These are phyloP conservation scores for Neurospora tetraspora DNA, from an alignment of 495 filamentous ascomycete genomes.

Conservation along the genomic window DNA sequence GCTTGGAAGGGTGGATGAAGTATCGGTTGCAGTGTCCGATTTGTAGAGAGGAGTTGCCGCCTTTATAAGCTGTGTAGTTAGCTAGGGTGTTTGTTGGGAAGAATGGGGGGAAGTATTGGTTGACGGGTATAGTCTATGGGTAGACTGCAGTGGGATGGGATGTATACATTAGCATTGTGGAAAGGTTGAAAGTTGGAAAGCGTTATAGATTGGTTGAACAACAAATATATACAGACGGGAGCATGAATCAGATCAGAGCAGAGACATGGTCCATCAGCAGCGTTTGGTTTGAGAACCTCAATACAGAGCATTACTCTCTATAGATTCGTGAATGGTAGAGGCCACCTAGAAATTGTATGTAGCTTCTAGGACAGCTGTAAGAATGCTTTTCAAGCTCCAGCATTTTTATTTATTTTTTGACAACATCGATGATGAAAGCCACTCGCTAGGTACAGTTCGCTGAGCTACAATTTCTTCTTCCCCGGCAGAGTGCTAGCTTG, in stretches of 20 bases:
- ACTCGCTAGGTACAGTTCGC: neutral
- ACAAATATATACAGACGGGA: neutral
- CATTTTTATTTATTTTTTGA: neutral
- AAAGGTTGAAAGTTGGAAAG: neutral
- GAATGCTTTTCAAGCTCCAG: neutral
- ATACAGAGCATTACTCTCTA: neutral
- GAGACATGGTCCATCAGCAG: neutral
- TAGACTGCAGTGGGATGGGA: neutral
- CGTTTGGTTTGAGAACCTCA: neutral
- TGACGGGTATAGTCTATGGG: neutral
- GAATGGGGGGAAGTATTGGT: neutral
- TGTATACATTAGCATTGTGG: neutral
- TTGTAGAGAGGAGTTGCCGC: slow-evolving; percentile 80
- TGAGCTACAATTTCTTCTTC: neutral
- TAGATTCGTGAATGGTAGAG: neutral
- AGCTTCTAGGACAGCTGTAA: neutral
- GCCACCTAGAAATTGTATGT: neutral
- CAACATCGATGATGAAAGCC: neutral
- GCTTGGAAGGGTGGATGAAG: slow-evolving; percentile 93
- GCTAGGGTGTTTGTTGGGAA: neutral
- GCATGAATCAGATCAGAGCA: neutral
- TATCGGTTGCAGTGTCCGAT: slow-evolving; percentile 91
- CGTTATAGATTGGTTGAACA: neutral
- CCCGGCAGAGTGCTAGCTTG: neutral
- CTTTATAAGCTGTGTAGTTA: slow-evolving; percentile 42